Base-by-base conservation (phyloP, 2,329 filamentous ascomycete genomes). In the Periconia macrospinosa region DNA sequence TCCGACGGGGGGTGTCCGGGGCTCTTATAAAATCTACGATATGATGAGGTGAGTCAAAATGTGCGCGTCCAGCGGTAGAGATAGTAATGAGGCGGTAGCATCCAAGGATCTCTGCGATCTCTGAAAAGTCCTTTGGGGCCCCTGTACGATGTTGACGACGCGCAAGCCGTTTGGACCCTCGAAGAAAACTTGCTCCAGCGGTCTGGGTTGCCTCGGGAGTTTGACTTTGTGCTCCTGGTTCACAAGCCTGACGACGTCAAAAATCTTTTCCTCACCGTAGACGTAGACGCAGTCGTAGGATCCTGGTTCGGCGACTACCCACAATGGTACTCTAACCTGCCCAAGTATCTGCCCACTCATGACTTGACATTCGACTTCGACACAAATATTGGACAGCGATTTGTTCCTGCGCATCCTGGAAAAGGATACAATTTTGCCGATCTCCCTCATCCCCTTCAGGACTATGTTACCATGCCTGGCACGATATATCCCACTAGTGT, bases 191-290 rank as follows among this genome's bases (percentile, higher is more conserved):
- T 61, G 37, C 64, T 81, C 9, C 79, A 81, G 57, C 71, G 75
- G 20, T 79, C 77, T 5, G 79, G 79, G 2, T 62, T 82, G 5
- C 79, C 79, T 10, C 73, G 79, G 9, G 79, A 81, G 52, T 80
- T 81, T 47, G 80, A 79, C 2, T 81, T 81, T 58, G 78, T 79
- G 15, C 74, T 81, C 67, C 63, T 82, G 6, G 66, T 81, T 10
- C 74, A 78, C 48, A 79, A 79, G 53, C 76, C 76, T 6, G 62
- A 71, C 8, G 62, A 71, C n/a, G 65, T 74, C 20, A 74, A 72
- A 52, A 69, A 72, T 6, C 59, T 79, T 11, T 66, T 60, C 44
- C 66, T 80, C 49, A 70, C 66, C 2, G 63, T 80, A 10, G 74
- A 79, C 15, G 71, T 80, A 23, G 71, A 78, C 15, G 75, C 78